A percentile compares a stretch with the other conserved stretches of the same genome.
phyloP scores from a whole-genome alignment of 805 yeast genomes.

The Hanseniaspora nectarophila region DNA sequence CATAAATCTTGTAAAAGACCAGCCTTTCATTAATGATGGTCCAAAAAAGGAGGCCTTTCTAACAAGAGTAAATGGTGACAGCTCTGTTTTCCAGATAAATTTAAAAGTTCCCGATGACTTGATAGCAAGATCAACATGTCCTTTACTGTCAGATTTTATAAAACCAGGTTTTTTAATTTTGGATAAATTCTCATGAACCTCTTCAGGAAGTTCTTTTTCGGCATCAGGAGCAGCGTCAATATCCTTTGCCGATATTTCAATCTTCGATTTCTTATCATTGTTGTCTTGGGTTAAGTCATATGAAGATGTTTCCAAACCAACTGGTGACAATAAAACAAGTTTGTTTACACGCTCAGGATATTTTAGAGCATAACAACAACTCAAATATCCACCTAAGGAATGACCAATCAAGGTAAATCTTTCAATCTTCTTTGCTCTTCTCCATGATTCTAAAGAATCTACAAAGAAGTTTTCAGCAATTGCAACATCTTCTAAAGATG shows the following conservation, averaged over 20 bases:
- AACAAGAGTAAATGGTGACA: conserved; percentile 44
- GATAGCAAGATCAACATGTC: conserved; percentile 30
- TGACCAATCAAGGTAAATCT: conserved; percentile 53
- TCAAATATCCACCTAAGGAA: conserved; percentile 60
- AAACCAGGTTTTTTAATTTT: conserved; percentile 18
- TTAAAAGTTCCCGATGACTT: conserved; percentile 29
- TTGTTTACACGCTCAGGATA: conserved; percentile 42
- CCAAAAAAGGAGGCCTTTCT: conserved; percentile 43
- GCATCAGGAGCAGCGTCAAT: conserved; percentile 24
- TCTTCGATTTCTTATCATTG: not conserved
- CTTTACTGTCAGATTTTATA: conserved; percentile 23
- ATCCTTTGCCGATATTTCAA: not conserved
- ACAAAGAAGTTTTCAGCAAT: conserved; percentile 29
- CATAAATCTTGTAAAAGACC: conserved; percentile 44
- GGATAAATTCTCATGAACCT: not conserved
- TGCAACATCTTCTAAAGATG: conserved; percentile 23
- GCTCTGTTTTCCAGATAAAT: conserved; percentile 41
- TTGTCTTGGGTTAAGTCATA: conserved; percentile 20
- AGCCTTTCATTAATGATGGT: conserved; percentile 38
- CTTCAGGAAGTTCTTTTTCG: conserved; percentile 21
- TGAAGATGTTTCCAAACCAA: conserved; percentile 54
- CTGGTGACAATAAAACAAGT: conserved; percentile 54
- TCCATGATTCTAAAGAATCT: conserved; percentile 50
- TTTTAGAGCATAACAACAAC: conserved; percentile 45
- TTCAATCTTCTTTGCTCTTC: conserved; percentile 35